phyloP scores from a whole-genome alignment of 305 asterid species.

The Withania somnifera region DNA sequence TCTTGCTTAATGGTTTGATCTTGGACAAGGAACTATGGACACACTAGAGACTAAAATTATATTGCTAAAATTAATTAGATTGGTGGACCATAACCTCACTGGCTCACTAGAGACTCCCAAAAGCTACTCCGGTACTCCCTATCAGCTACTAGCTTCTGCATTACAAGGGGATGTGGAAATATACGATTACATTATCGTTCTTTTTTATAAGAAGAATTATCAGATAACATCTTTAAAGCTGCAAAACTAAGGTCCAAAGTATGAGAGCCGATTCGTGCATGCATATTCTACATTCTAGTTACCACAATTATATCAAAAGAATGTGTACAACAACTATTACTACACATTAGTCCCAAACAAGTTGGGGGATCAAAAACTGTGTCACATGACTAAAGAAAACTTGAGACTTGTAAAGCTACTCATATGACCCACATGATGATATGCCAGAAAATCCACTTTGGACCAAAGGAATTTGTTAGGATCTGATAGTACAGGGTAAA shows the following conservation, averaged over 20 bases:
- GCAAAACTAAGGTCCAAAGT: neutral
- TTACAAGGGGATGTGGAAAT: neutral
- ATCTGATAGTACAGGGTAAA: too few relatives aligned
- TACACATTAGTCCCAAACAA: neutral
- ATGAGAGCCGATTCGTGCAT: neutral
- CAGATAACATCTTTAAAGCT: neutral
- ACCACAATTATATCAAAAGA: neutral
- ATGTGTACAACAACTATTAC: neutral
- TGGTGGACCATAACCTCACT: neutral
- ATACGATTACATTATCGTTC: neutral
- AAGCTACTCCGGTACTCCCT: neutral
- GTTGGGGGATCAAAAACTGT: neutral
- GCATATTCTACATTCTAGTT: neutral
- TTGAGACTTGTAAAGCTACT: neutral
- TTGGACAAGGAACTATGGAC: neutral
- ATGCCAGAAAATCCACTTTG: neutral
- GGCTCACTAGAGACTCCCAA: neutral
- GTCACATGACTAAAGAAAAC: neutral
- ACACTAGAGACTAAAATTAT: neutral
- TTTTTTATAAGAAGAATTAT: too few relatives aligned
- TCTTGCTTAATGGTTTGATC: neutral
- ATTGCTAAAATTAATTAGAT: neutral
- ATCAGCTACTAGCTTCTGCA: neutral
- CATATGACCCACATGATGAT: neutral
- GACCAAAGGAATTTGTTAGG: neutral